Evolutionary conservation across 2,329 filamentous ascomycete genomes (phyloP).

Genomic region (Rhinocladiella similis): DNA sequence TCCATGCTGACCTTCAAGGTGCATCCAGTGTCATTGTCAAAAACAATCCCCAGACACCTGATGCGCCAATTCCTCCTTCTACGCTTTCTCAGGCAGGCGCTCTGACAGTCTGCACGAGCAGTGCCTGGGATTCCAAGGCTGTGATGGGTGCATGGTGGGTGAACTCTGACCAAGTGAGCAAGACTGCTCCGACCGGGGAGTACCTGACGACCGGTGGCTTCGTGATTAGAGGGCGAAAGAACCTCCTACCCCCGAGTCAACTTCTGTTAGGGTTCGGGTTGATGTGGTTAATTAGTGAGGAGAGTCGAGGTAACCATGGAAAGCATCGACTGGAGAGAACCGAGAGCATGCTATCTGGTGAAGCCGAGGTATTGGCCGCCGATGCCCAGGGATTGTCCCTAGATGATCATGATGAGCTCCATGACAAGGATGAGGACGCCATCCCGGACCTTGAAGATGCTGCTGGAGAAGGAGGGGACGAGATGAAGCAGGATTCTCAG

Average conservation of each 20-base stretch:
- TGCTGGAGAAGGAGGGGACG: conserved; percentile 32
- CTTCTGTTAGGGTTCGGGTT: conserved; percentile 84
- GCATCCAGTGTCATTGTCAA: conserved; percentile 87
- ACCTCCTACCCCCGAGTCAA: conserved; percentile 83
- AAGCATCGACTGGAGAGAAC: conserved; percentile 64
- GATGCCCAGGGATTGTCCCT: conserved; percentile 21
- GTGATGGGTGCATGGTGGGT: conserved; percentile 98
- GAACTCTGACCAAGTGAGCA: conserved; percentile 83
- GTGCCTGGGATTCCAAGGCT: conserved; percentile 94
- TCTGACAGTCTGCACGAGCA: conserved; percentile 79
- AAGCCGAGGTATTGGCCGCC: conserved; percentile 29
- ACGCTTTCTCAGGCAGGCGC: conserved; percentile 89
- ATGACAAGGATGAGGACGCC: conserved; percentile 30
- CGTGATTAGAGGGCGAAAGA: conserved; percentile 81
- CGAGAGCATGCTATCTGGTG: conserved; percentile 25
- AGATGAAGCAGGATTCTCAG: conserved; percentile 35
- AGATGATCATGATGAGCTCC: conserved; percentile 32
- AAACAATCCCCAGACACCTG: conserved; percentile 73
- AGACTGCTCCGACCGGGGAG: conserved; percentile 76
- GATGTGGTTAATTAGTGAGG: conserved; percentile 84
- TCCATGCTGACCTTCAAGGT: conserved; percentile 84
- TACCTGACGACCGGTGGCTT: conserved; percentile 78
- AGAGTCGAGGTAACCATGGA: conserved; percentile 77
- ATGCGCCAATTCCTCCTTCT: conserved; percentile 86
- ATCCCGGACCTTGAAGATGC: conserved; percentile 31